A percentile compares a stretch with the other conserved stretches of the same genome.
Conservation (phyloP, 768 basidiomycete genomes). For the Suillus variegatus region DNA sequence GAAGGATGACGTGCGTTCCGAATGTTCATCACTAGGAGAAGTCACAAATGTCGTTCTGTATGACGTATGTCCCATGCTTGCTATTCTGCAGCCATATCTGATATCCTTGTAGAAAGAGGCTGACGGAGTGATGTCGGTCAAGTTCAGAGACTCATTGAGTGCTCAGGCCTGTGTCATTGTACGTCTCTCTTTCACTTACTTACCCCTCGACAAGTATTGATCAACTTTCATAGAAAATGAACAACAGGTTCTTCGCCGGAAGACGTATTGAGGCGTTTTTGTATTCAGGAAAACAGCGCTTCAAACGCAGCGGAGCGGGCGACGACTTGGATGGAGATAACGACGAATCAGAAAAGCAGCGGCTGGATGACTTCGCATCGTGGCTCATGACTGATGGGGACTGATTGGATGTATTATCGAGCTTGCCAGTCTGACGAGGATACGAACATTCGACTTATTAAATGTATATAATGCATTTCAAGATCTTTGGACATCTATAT, state of each 20-base stretch:
- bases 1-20: constrained; percentile 95
- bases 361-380: constrained; percentile 83
- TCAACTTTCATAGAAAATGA: constrained; percentile 73
- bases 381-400: constrained; percentile 88
- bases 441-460: background rate
- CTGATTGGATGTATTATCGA: constrained; percentile 26
- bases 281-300: constrained; percentile 80
- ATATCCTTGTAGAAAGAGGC: constrained; percentile 68
- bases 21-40: constrained; percentile 86
- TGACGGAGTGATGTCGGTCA: constrained; percentile 95
- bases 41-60: constrained; percentile 96
- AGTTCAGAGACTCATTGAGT: constrained; percentile 89
- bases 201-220: background rate
- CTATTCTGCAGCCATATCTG: constrained; percentile 7
- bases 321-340: constrained; percentile 65
- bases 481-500: constrained; percentile 1
- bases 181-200: constrained; percentile 30
- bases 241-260: constrained; percentile 88
- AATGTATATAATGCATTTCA: background rate
- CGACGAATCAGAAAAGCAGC: constrained; percentile 77
- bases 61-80: constrained; percentile 61
- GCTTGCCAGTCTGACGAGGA: background rate
- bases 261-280: constrained; percentile 80
- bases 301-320: constrained; percentile 69
- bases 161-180: constrained; percentile 92